Evolutionary conservation across 768 basidiomycete species (phyloP), one percentile per base, ranked within the genome.

Genomic region (Melanogaster broomeanus): DNA sequence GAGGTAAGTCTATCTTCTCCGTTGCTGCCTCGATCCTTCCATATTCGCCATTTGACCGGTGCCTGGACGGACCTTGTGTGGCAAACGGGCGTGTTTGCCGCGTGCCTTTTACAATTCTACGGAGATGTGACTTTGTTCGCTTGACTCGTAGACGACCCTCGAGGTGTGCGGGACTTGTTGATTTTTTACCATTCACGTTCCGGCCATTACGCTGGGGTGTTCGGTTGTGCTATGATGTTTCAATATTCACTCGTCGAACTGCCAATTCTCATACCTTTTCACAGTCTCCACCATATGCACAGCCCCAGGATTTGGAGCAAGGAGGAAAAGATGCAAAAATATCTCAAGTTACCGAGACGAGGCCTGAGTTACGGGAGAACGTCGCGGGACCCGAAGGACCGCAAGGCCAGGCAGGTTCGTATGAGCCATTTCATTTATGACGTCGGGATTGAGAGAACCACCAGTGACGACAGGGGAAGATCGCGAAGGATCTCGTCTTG

Each of bases 261-360:
- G 35, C 46, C 61, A 38, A 66, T 66, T 8, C n/a, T 18, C 6
- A 9, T 16, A 21, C 46, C n/a, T n/a, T n/a, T 21, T 13, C 21
- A 4, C 30, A 37, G 19, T 24, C 10, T 11, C 10, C 8, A 16
- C 25, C 9, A 31, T 40, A 4, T 4, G 42, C 30, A 48, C 41
- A 61, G 59, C 39, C 49, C 21, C 45, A 27, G 34, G 27, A 19
- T 6, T 30, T 16, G 8, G 42, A 45, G 34, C 42, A 42, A 39
- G 47, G 18, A 37, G 51, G n/a, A 13, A 42, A 27, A 27, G 43
- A 40, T 11, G 15, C 21, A 8, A 41, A 49, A 46, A 27, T 25
- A 22, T 24, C 48, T 44, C 35, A 21, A n/a, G 56, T 45, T 11
- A 9, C 30, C 13, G 4, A 19, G 12, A 18, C 13, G n/a, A n/a